Evolutionary conservation across 2,329 filamentous ascomycete genomes (phyloP).

Genomic region (Neonectria punicea): DNA sequence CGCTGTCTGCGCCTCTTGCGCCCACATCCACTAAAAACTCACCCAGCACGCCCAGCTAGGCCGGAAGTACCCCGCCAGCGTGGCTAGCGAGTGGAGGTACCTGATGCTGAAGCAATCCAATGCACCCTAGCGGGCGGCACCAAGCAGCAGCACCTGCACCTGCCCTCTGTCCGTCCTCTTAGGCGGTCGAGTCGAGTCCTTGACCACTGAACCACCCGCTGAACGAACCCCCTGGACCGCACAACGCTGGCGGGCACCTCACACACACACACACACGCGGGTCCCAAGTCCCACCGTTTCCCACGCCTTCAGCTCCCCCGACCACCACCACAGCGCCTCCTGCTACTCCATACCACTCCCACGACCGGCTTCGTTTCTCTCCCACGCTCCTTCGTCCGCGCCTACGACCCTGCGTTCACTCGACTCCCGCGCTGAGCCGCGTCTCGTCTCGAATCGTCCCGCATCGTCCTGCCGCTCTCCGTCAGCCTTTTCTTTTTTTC

Average conservation of each 20-base stretch:
- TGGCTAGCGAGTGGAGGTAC: constrained; percentile 27
- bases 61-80: constrained; percentile 21
- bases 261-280: constrained; percentile 15
- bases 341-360: constrained; percentile 41
- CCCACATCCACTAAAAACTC: constrained; percentile 21
- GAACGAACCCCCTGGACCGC: constrained; percentile 5
- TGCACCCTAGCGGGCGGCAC: constrained; percentile 20
- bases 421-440: constrained; percentile 42
- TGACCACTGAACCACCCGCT: constrained; percentile 1
- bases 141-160: not conserved
- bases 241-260: not conserved
- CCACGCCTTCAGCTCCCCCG: constrained; percentile 39
- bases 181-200: constrained; percentile 10
- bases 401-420: constrained; percentile 28
- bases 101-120: constrained; percentile 28
- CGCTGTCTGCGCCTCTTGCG: constrained; percentile 20
- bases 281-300: constrained; percentile 30
- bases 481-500: constrained; percentile 15
- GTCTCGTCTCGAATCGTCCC: constrained; percentile 35
- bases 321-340: constrained; percentile 38
- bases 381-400: constrained; percentile 42
- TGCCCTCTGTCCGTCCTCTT: not conserved
- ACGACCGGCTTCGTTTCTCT: constrained; percentile 45
- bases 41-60: constrained; percentile 13
- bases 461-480: constrained; percentile 25